A percentile compares a stretch with the other conserved stretches of the same genome.
Conservation (phyloP, 2,329 filamentous ascomycete species). For the Graphium sp. region DNA sequence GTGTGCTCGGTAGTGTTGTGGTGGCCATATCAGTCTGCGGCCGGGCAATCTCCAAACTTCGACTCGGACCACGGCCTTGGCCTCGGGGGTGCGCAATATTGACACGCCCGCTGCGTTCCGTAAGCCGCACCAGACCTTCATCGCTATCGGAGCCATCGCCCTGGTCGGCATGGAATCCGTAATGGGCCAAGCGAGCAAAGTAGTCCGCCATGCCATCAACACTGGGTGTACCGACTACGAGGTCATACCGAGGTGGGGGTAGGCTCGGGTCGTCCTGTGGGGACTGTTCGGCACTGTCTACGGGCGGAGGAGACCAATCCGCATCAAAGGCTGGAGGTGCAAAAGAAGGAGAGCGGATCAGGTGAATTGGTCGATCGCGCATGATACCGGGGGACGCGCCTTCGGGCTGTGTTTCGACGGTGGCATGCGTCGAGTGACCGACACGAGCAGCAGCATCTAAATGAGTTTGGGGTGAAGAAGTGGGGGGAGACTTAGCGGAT, state of each 20-base stretch:
- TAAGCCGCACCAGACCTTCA: constrained; percentile 21
- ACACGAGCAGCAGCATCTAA: too few species aligned
- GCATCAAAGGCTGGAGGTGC: constrained; percentile 79
- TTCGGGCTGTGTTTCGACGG: neutral
- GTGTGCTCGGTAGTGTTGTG: too few species aligned
- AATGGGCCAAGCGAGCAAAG: constrained; percentile 63
- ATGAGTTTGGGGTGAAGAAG: neutral
- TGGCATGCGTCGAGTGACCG: too few species aligned
- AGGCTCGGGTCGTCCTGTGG: constrained; percentile 23
- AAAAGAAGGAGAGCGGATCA: constrained; percentile 69
- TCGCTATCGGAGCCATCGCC: constrained; percentile 20
- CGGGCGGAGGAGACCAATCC: constrained; percentile 42
- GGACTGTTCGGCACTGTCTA: constrained; percentile 10
- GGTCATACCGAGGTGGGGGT: constrained; percentile 72
- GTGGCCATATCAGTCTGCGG: too few species aligned
- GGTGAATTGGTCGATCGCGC: constrained; percentile 49
- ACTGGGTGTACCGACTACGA: constrained; percentile 52
- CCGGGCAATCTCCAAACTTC: constrained; percentile 37
- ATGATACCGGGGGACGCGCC: constrained; percentile 1
- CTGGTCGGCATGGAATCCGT: constrained; percentile 30
- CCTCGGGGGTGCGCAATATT: constrained; percentile 40
- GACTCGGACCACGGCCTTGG: constrained; percentile 31
- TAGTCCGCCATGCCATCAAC: constrained; percentile 68
- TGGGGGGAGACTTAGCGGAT: neutral
- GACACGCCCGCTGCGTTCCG: constrained; percentile 34